Evolutionary conservation across 202 grass and related monocot species (phyloP).

Genomic region (Eragrostis tef): DNA sequence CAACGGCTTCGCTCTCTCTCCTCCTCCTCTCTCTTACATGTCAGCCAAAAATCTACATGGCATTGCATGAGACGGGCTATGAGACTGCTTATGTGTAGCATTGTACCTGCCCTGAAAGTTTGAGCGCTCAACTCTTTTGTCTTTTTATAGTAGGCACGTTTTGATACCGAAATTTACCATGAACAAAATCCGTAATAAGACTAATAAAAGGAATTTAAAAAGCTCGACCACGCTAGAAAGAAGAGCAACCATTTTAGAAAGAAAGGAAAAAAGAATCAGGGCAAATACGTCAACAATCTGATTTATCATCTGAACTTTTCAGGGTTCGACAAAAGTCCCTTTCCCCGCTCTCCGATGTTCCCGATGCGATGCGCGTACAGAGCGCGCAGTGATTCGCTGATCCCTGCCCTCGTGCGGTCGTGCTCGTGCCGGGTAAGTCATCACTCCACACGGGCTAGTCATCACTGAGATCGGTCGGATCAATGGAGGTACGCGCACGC

Average conservation of each 20-base stretch:
- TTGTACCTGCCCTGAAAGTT: neutral
- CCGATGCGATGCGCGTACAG: conserved; percentile 11
- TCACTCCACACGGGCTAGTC: conserved; percentile 46
- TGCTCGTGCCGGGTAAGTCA: neutral
- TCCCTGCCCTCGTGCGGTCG: neutral
- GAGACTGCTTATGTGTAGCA: neutral
- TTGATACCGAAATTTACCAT: no score
- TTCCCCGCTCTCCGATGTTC: conserved; percentile 30
- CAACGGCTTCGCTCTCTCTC: neutral
- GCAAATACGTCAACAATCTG: no score
- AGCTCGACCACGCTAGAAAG: no score
- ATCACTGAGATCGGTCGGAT: conserved; percentile 18
- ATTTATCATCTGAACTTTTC: no score
- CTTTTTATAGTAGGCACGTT: no score
- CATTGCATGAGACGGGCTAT: neutral
- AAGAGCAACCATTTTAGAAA: no score
- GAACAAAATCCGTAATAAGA: no score
- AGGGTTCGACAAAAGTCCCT: no score
- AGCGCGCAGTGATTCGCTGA: neutral
- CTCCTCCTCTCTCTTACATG: neutral
- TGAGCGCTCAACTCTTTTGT: no score
- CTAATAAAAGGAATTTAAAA: no score
- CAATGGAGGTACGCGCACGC: conserved; percentile 68
- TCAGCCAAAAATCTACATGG: neutral
- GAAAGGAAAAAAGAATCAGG: no score